These are phyloP conservation scores for Crataegus laevigata DNA, from an alignment of 306 rosid species.

Conservation along the genomic window DNA sequence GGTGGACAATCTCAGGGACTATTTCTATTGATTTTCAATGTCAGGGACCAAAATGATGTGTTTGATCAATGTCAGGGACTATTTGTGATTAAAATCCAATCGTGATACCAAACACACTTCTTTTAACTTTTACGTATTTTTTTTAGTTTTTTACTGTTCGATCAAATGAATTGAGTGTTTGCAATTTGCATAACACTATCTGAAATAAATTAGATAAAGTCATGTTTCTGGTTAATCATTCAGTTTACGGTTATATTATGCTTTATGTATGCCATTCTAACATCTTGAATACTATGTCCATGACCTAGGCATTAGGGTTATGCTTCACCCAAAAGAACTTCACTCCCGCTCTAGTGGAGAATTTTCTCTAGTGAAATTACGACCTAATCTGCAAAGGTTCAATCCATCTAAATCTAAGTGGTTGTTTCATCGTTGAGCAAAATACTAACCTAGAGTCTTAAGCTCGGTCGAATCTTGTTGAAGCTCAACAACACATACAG, in stretches of 20 bases:
- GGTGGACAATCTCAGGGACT: too few relatives aligned
- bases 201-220: too few relatives aligned
- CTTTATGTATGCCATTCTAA: not conserved
- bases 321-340: not conserved
- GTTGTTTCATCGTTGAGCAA: not conserved
- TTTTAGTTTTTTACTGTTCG: accelerated
- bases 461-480: not conserved
- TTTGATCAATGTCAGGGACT: too few relatives aligned
- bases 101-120: too few relatives aligned
- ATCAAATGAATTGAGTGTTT: too few relatives aligned
- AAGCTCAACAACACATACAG: not conserved
- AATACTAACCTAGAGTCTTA: not conserved
- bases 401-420: too few relatives aligned
- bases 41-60: too few relatives aligned
- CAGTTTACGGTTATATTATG: not conserved
- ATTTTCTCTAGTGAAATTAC: not conserved
- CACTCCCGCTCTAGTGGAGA: not conserved
- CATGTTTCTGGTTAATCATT: not conserved
- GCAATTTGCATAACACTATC: too few relatives aligned
- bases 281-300: too few relatives aligned
- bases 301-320: not conserved
- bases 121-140: too few relatives aligned
- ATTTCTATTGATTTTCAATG: too few relatives aligned
- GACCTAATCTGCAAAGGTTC: not conserved
- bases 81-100: too few relatives aligned